Base-by-base conservation (phyloP, 1,284 basidiomycete genomes). In the Flammula alnicola region DNA sequence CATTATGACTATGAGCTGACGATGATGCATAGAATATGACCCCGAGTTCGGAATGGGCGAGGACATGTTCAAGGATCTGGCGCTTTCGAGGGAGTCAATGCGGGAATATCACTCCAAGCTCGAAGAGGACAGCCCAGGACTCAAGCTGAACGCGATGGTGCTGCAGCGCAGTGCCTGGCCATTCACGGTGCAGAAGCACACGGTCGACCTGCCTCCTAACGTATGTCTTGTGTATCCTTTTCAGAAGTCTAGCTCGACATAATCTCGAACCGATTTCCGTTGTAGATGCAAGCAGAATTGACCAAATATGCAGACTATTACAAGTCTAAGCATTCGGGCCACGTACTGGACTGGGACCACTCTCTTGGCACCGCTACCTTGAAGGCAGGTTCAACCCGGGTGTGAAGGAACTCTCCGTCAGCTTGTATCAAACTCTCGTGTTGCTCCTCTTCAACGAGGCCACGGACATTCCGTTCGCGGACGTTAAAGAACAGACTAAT, bases 401-500 rank as follows among this genome's bases (percentile, higher is more conserved):
- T 0, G 70, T 75, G 58, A 98, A 98, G 69, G 95, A 98, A 69
- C 78, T 99, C 31, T 85, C 87, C 7, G 88, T 99, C 54, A 95
- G 91, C 60, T 75, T 98, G 61, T 95, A 92, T 68, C 97, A 99
- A 68, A 88, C 89, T 0, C 69, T 92, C 4, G 81, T 97, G 1
- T 72, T 99, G 0, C 71, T 98, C n/a, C 76, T 94, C n/a, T 99
- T 98, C 79, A 95, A 96, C 61, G 80, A 88, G 1, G 74, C 67
- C 35, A 63, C 59, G 25, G 80, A 83, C 56, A 66, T 93, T 1
- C 68, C 76, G 10, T 94, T 88, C 67, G 65, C 64, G 20, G 86
- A 92, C 25, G 88, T 98, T 44, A 75, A 82, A 52, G 79, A 77
- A 38, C 75, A 80, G 55, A 91, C 88, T 0, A 74, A 81, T n/a